phyloP scores from a whole-genome alignment of 495 filamentous ascomycete species.

The Usnea hakonensis region DNA sequence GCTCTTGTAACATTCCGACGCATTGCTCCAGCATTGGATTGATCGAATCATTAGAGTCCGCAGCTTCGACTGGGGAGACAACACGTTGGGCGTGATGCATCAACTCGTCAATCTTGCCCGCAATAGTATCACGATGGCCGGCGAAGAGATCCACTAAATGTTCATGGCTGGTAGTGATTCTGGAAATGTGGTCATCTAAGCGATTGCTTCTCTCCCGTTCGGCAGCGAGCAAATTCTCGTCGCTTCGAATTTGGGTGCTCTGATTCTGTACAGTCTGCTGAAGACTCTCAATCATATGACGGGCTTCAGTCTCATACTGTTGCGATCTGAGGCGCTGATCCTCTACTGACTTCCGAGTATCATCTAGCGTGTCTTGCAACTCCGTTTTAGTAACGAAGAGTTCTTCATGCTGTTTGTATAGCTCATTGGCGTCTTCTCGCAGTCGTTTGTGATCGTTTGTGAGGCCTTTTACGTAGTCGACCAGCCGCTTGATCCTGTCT shows the following conservation, averaged over 20 bases:
- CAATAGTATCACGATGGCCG: conserved; percentile 12
- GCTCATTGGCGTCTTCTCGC: conserved; percentile 11
- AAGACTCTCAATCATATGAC: conserved; percentile 5
- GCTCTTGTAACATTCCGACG: conserved; percentile 7
- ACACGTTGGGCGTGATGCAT: conserved; percentile 5
- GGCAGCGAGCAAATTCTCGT: neutral
- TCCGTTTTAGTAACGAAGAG: neutral
- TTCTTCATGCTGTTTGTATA: neutral
- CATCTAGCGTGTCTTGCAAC: conserved; percentile 5
- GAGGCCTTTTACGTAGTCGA: conserved; percentile 18
- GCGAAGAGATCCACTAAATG: neutral
- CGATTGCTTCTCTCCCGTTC: conserved; percentile 13
- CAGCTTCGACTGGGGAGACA: neutral
- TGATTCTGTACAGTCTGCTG: conserved; percentile 12
- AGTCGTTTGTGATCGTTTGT: conserved; percentile 23
- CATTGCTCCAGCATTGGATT: conserved; percentile 18
- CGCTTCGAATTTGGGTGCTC: conserved; percentile 3
- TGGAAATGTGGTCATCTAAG: conserved; percentile 12
- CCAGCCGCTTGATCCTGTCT: conserved; percentile 15
- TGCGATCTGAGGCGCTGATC: neutral
- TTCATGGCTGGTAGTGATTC: conserved; percentile 10
- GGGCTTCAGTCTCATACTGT: conserved; percentile 5
- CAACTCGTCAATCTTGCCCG: conserved; percentile 14
- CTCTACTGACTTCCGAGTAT: neutral
- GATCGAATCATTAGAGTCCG: conserved; percentile 1